A percentile compares a stretch with the other conserved stretches of the same genome.
Conservation (phyloP, 352 stramenopile genomes). For the Globisporangium camurandrum region DNA sequence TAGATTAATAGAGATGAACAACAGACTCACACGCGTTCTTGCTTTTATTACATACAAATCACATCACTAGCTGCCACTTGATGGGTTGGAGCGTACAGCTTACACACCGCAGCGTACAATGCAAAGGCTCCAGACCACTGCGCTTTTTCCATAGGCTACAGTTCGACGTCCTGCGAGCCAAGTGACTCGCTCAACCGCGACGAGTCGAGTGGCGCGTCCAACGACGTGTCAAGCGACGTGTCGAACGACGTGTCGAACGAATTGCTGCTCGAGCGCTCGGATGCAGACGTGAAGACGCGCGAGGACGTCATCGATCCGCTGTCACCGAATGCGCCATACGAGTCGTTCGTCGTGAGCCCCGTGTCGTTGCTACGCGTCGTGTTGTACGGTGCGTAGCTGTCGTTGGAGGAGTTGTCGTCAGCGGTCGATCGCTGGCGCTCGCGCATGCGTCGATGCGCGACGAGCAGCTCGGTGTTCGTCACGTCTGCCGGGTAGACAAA, state of each 20-base stretch:
- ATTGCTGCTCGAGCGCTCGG: conserved; percentile 6
- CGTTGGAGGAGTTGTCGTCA: background rate
- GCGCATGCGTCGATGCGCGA: background rate
- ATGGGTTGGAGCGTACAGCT: too few relatives aligned
- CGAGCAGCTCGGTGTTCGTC: background rate
- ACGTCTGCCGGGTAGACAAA: conserved; percentile 21
- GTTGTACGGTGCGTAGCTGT: background rate
- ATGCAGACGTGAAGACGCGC: conserved; percentile 9
- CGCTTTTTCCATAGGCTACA: too few relatives aligned
- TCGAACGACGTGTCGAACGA: too few relatives aligned
- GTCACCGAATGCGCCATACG: conserved; percentile 9
- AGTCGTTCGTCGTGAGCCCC: conserved; percentile 10
- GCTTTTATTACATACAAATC: conserved; percentile 7
- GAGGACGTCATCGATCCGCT: conserved; percentile 4
- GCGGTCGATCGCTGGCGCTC: background rate
- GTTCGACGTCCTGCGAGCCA: conserved; percentile 1
- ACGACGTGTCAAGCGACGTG: too few relatives aligned
- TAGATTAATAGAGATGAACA: too few relatives aligned
- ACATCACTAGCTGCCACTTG: background rate
- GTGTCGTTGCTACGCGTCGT: too few relatives aligned
- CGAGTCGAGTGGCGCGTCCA: background rate
- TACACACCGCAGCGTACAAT: background rate
- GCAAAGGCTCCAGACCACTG: too few relatives aligned
- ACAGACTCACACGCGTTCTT: background rate
- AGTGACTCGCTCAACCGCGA: conserved; percentile 4